Evolutionary conservation across 371 early-diverging fungal species (phyloP).

Genomic region (Fennellomyces sp.): DNA sequence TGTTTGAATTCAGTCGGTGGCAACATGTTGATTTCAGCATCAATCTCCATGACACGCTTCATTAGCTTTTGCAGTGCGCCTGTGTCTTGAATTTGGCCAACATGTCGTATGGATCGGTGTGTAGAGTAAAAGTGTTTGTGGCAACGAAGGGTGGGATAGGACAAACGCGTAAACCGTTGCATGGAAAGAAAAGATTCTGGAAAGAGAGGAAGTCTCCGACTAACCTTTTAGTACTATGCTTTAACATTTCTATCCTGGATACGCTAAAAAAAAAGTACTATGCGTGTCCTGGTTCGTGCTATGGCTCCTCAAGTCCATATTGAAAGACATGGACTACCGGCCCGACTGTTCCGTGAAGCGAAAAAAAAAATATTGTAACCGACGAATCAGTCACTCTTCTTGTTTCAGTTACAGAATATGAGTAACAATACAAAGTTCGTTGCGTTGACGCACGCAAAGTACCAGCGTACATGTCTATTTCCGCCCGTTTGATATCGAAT

Average conservation of each 20-base stretch:
- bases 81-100: slow-evolving; percentile 29
- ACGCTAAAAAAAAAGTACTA: no score
- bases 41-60: slow-evolving; percentile 35
- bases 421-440: not conserved
- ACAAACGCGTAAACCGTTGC: not conserved
- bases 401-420: no score
- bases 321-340: no score
- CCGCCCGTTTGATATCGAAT: no score
- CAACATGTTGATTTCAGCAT: slow-evolving; percentile 24
- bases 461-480: not conserved
- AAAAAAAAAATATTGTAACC: no score
- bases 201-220: no score
- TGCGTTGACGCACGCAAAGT: not conserved
- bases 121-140: not conserved
- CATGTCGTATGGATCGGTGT: slow-evolving; percentile 9
- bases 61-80: slow-evolving; percentile 35
- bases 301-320: no score
- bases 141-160: no score
- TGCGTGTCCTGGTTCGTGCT: no score
- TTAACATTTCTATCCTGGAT: no score
- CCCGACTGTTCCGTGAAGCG: no score
- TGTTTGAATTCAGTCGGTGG: slow-evolving; percentile 18
- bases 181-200: not conserved
- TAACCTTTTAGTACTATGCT: no score
- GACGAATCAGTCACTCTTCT: not conserved